Evolutionary conservation across 148 eudicot genomes (phyloP).

Genomic region (Vaccinium myrtillus): DNA sequence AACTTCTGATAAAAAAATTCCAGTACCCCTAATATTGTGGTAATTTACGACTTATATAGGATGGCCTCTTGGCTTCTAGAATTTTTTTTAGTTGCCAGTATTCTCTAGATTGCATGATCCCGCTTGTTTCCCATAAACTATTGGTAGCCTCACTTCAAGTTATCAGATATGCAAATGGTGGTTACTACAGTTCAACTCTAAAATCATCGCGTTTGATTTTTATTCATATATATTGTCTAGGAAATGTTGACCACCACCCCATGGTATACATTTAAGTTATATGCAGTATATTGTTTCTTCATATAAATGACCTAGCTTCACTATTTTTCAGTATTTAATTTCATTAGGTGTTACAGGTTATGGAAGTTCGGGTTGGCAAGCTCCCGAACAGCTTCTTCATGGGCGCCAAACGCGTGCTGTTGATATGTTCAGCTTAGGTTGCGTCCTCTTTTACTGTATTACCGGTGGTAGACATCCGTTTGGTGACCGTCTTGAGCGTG

Average conservation of each 20-base stretch:
- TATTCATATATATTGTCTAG: background rate
- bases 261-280: background rate
- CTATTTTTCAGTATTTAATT: background rate
- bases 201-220: background rate
- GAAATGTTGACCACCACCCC: background rate
- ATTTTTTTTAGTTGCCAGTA: background rate
- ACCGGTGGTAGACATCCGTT: constrained; percentile 92
- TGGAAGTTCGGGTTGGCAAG: constrained; percentile 92
- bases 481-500: constrained; percentile 76
- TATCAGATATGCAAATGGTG: background rate
- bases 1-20: too few relatives aligned
- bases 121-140: background rate
- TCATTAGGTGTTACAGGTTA: constrained; percentile 45
- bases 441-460: constrained; percentile 78
- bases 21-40: background rate
- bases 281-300: background rate
- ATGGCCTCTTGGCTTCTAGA: background rate
- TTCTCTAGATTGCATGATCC: constrained; percentile 3
- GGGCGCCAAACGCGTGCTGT: constrained; percentile 84
- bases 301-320: background rate
- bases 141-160: background rate
- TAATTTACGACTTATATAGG: background rate
- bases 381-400: constrained; percentile 84
- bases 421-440: constrained; percentile 83
- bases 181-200: background rate